These are phyloP conservation scores for Chimonanthus praecox DNA, from an alignment of 164 flowering plant genomes.

Conservation along the genomic window DNA sequence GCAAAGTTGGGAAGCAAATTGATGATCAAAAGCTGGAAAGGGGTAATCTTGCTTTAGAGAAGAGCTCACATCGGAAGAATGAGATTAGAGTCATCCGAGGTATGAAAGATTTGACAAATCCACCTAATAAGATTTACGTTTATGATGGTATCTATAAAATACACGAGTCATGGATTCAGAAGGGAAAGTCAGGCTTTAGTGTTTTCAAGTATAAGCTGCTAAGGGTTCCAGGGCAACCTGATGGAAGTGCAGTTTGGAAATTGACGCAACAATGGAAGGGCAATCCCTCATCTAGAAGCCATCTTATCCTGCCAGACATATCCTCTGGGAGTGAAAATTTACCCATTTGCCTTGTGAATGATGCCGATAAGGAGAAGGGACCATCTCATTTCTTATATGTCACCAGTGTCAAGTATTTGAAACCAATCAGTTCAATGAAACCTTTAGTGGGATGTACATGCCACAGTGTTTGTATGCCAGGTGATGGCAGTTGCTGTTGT, in stretches of 20 bases:
- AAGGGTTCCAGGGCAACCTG: constrained; percentile 46
- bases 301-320: constrained; percentile 37
- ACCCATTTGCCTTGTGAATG: constrained; percentile 53
- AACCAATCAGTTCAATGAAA: constrained; percentile 16
- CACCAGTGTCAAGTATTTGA: constrained; percentile 28
- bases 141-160: constrained; percentile 55
- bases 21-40: constrained; percentile 52
- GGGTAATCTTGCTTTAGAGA: constrained; percentile 58
- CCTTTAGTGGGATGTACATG: constrained; percentile 35
- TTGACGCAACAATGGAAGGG: constrained; percentile 38
- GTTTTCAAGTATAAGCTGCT: constrained; percentile 44
- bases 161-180: constrained; percentile 47
- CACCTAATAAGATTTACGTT: constrained; percentile 30
- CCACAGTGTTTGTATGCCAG: constrained; percentile 25
- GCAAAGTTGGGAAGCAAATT: constrained; percentile 20
- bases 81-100: constrained; percentile 55
- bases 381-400: constrained; percentile 37
- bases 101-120: constrained; percentile 25
- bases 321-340: constrained; percentile 44
- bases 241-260: constrained; percentile 42
- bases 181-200: constrained; percentile 37
- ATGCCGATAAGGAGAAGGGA: constrained; percentile 47
- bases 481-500: constrained; percentile 36
- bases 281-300: constrained; percentile 23
- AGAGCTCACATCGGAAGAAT: constrained; percentile 35